Conservation (phyloP, 306 rosid species). For the Styphnolobium japonicum region DNA sequence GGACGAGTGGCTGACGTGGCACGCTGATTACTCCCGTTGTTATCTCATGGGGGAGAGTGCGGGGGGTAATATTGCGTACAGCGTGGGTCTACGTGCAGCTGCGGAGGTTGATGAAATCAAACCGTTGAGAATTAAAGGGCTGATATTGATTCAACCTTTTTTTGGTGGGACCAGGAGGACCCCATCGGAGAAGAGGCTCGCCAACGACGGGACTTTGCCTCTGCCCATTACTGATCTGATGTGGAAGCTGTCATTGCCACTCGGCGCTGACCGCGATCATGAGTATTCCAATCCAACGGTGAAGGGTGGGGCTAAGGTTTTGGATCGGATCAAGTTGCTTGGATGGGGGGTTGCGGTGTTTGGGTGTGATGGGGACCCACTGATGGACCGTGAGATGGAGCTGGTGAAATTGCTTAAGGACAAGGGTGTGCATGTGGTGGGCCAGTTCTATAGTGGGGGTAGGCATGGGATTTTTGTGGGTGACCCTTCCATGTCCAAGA, state of each 20-base stretch:
- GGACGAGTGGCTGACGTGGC: slow-evolving; percentile 41
- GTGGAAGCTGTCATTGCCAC: slow-evolving; percentile 54
- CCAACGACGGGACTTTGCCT: slow-evolving; percentile 15
- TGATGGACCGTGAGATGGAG: slow-evolving; percentile 43
- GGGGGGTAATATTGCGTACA: slow-evolving; percentile 54
- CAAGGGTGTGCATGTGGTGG: slow-evolving; percentile 34
- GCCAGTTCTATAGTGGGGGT: slow-evolving; percentile 35
- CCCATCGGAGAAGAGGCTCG: slow-evolving; percentile 40
- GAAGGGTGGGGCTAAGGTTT: slow-evolving; percentile 9
- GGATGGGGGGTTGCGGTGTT: slow-evolving; percentile 43
- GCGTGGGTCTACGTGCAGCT: slow-evolving; percentile 46
- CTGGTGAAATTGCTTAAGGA: slow-evolving; percentile 24
- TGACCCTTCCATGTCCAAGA: slow-evolving; percentile 21
- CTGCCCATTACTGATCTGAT: slow-evolving; percentile 17
- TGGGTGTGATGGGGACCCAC: slow-evolving; percentile 48
- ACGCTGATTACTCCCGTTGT: slow-evolving; percentile 45
- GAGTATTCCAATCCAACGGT: slow-evolving; percentile 53
- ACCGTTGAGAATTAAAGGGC: slow-evolving; percentile 42
- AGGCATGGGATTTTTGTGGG: slow-evolving; percentile 37
- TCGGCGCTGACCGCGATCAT: slow-evolving; percentile 48
- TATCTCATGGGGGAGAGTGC: slow-evolving; percentile 60
- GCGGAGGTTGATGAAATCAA: slow-evolving; percentile 13
- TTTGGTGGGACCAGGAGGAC: slow-evolving; percentile 54
- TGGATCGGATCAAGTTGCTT: slow-evolving; percentile 20
- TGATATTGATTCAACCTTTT: slow-evolving; percentile 49